Evolutionary conservation across 768 basidiomycete genomes (phyloP).

Genomic region (Russula abietina): DNA sequence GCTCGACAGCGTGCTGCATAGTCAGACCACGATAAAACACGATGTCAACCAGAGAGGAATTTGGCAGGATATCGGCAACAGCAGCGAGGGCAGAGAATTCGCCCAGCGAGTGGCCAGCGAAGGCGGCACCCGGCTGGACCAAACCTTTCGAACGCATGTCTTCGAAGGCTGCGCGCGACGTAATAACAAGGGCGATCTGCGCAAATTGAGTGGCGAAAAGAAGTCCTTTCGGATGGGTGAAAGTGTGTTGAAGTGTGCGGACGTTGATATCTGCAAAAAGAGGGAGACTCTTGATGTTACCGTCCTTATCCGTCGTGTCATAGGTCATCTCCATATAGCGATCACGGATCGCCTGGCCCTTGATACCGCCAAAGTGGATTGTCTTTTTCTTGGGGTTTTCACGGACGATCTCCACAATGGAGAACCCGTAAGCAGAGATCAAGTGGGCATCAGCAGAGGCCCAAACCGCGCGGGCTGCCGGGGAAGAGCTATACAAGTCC

Average conservation of each 20-base stretch:
- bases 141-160: slow-evolving; percentile 97
- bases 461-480: slow-evolving; percentile 91
- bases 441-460: too few species aligned
- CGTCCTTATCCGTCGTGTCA: slow-evolving; percentile 94
- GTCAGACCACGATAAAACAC: slow-evolving; percentile 99
- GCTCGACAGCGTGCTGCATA: slow-evolving; percentile 98
- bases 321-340: slow-evolving; percentile 99
- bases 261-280: slow-evolving; percentile 93
- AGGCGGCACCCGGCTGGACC: slow-evolving; percentile 85
- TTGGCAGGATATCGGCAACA: slow-evolving; percentile 92
- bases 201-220: slow-evolving; percentile 98
- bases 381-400: slow-evolving; percentile 99
- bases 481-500: slow-evolving; percentile 91
- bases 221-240: slow-evolving; percentile 91
- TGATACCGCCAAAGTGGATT: slow-evolving; percentile 98
- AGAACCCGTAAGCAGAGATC: slow-evolving; percentile 94
- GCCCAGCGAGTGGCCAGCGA: slow-evolving; percentile 96
- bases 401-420: slow-evolving; percentile 97
- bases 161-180: slow-evolving; percentile 97
- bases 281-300: slow-evolving; percentile 91
- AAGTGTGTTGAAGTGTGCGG: slow-evolving; percentile 95
- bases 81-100: slow-evolving; percentile 98
- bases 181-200: slow-evolving; percentile 96
- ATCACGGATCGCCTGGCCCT: slow-evolving; percentile 95
- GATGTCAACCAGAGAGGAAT: slow-evolving; percentile 95